Conservation (phyloP, 805 yeast genomes). For the Zygoascus ofunaensis region DNA sequence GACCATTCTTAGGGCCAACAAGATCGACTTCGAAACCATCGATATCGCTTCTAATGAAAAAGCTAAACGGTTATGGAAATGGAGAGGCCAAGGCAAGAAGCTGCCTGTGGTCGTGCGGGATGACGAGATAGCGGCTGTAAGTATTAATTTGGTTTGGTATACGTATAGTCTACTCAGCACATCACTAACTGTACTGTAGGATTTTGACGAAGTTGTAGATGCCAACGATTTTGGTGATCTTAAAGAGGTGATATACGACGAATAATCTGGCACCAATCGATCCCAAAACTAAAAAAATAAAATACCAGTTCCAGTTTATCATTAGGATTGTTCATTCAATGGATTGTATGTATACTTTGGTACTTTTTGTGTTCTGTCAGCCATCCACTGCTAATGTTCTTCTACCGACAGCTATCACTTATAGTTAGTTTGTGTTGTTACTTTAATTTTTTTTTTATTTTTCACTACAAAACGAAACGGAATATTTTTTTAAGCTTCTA, state of each 20-base stretch:
- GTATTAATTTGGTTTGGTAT: neutral
- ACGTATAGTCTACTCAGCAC: neutral
- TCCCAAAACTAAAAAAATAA: too few species aligned
- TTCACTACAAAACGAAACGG: too few species aligned
- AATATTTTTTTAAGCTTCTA: neutral
- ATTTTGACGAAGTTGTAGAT: slow-evolving; percentile 77
- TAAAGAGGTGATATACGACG: slow-evolving; percentile 16
- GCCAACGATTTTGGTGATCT: slow-evolving; percentile 52
- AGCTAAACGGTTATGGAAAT: slow-evolving; percentile 79
- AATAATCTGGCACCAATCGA: slow-evolving; percentile 3
- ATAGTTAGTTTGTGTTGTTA: neutral
- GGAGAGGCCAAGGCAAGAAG: slow-evolving; percentile 51
- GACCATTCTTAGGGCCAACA: slow-evolving; percentile 67
- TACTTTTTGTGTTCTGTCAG: too few species aligned
- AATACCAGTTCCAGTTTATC: too few species aligned
- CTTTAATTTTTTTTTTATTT: neutral
- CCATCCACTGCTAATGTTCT: too few species aligned
- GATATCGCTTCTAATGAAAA: slow-evolving; percentile 84
- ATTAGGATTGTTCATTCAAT: too few species aligned
- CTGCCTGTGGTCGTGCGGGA: slow-evolving; percentile 84
- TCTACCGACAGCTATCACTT: too few species aligned
- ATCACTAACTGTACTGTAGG: slow-evolving; percentile 21
- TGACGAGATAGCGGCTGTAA: slow-evolving; percentile 62
- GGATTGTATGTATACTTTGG: too few species aligned
- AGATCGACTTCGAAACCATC: slow-evolving; percentile 53